Evolutionary conservation across 2,329 filamentous ascomycete genomes (phyloP), one percentile per base, ranked within the genome.

Genomic region (Coniochaeta ligniaria): DNA sequence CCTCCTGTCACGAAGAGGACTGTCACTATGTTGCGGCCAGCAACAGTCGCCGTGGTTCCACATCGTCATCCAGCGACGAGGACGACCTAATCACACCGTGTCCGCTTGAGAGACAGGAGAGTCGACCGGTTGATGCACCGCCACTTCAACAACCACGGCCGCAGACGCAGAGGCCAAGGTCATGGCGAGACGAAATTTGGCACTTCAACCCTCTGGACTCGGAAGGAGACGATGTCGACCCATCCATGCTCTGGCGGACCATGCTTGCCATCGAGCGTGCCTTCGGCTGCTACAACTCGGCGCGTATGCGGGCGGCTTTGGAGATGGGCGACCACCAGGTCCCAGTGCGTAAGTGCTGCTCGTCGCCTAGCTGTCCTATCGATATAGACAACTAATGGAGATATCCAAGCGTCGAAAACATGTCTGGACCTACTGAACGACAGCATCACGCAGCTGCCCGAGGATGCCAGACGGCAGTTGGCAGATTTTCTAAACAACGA

Each of bases 241-340:
- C 74, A 2, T 70, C 70, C 57, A 65, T 66, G n/a, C 67, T 78
- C 7, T 78, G 76, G 76, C 68, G 66, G 43, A 73, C 74, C 58
- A 78, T 78, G 76, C 70, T 78, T 11, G 72, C 71, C 1, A 70
- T 78, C 8, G 76, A 78, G 67, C 69, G 70, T 24, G 69, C 65
- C 14, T 77, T 73, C 60, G 73, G 75, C 58, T 78, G 76, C 66
- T 78, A 78, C 67, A 77, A 76, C 59, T 78, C 75, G 22, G 75
- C 76, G 16, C 67, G 76, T 38, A 77, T 78, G 72, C 73, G 72
- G 41, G 75, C 76, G 1, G 76, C 76, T 1, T 67, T 78, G 22
- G 72, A 74, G 50, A 71, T 71, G n/a, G 70, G 70, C 11, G 66
- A 71, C 11, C 66, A 72, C 9, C 71, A 71, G 59, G 65, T 67